Conservation (phyloP, 192 early-diverging fungal species). For the Cetraspora pellucida region DNA sequence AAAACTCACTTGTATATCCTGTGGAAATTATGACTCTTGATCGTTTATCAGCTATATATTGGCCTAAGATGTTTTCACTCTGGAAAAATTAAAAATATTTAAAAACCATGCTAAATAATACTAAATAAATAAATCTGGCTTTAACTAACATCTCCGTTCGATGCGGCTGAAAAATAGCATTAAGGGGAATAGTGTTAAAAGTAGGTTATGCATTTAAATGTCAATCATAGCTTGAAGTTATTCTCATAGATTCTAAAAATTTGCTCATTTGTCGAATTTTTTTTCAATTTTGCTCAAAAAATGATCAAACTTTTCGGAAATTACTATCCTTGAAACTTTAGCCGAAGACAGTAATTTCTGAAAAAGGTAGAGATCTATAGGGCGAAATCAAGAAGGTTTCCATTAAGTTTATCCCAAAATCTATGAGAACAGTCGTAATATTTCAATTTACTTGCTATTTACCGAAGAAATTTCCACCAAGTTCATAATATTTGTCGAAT, state of each 20-base stretch:
- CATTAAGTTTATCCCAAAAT: no score
- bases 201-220: no score
- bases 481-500: conserved; percentile 39
- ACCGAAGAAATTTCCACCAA: conserved; percentile 44
- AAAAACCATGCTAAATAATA: not conserved
- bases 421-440: not conserved
- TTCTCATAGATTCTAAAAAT: no score
- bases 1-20: conserved; percentile 37
- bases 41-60: conserved; percentile 47
- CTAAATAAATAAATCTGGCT: not conserved
- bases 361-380: no score
- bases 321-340: no score
- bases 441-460: not conserved
- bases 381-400: no score
- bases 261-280: no score
- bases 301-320: no score
- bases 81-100: conserved; percentile 14
- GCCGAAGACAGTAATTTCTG: not conserved
- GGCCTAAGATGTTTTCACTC: conserved; percentile 48
- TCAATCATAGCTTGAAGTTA: no score
- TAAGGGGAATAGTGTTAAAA: no score
- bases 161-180: no score
- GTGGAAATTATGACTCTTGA: conserved; percentile 54
- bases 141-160: not conserved
- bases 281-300: no score